Conservation (phyloP, 2,329 filamentous ascomycete species). For the Helotiales sp. region DNA sequence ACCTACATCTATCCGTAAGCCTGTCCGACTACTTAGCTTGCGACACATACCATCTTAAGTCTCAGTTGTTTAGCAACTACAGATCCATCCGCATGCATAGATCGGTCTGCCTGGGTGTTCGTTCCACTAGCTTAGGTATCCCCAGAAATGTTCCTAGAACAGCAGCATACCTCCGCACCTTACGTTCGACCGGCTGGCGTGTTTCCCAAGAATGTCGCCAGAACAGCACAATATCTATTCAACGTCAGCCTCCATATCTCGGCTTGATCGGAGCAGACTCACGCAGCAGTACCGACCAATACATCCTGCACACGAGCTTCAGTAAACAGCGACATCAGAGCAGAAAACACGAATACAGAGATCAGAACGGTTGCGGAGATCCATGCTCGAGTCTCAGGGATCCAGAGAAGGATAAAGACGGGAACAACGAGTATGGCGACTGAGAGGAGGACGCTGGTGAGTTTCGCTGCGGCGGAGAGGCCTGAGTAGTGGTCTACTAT, state of each 20-base stretch:
- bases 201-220: slow-evolving; percentile 4
- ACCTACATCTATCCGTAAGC: too few relatives aligned
- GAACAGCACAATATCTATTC: slow-evolving; percentile 5
- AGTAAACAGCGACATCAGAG: not conserved
- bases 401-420: slow-evolving; percentile 9
- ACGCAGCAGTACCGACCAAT: slow-evolving; percentile 10
- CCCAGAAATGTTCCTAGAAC: too few relatives aligned
- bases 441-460: not conserved
- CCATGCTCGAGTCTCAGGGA: not conserved
- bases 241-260: not conserved
- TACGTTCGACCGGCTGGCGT: not conserved
- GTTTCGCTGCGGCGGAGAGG: not conserved
- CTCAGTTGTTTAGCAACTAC: too few relatives aligned
- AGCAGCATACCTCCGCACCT: too few relatives aligned
- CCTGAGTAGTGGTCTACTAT: not conserved
- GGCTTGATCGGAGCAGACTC: not conserved
- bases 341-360: slow-evolving; percentile 6
- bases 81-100: too few relatives aligned
- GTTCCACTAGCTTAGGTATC: too few relatives aligned
- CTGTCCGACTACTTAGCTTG: too few relatives aligned
- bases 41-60: too few relatives aligned
- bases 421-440: slow-evolving; percentile 5
- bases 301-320: not conserved
- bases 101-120: too few relatives aligned
- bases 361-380: slow-evolving; percentile 3